phyloP scores from a whole-genome alignment of 331 rosid species.

The Arachis monticola region DNA sequence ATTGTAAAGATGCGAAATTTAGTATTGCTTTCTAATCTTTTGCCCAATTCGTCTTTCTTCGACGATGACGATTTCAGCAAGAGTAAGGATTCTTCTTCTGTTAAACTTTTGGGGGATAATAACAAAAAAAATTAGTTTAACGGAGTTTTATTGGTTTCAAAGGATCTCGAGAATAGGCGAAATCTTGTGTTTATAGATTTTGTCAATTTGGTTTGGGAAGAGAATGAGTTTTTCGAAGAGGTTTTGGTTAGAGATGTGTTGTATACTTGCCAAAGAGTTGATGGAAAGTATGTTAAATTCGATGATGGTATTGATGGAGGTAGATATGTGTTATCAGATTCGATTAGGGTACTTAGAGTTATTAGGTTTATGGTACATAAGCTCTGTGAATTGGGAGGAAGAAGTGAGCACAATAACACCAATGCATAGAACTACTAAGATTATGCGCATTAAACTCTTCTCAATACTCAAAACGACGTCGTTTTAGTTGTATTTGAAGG shows the following conservation, averaged over 20 bases:
- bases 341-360: conserved; percentile 69
- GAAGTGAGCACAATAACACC: no score
- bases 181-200: conserved; percentile 75
- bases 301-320: conserved; percentile 36
- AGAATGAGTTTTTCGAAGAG: conserved; percentile 79
- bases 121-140: conserved; percentile 50
- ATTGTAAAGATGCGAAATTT: conserved; percentile 47
- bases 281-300: conserved; percentile 77
- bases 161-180: conserved; percentile 76
- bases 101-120: conserved; percentile 38
- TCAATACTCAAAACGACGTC: no score
- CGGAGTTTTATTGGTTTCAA: conserved; percentile 70
- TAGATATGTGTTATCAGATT: conserved; percentile 58
- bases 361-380: conserved; percentile 65
- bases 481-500: no score
- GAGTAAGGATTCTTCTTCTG: neutral
- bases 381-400: conserved; percentile 77
- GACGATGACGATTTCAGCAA: conserved; percentile 44
- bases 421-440: no score
- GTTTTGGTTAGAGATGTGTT: conserved; percentile 83
- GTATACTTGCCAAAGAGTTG: conserved; percentile 92
- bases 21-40: conserved; percentile 52
- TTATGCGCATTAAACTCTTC: no score
- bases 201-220: conserved; percentile 68
- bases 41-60: conserved; percentile 60